Evolutionary conservation across 1,284 basidiomycete species (phyloP), one percentile per base, ranked within the genome.

Genomic region (Rhodotorula mucilaginosa): DNA sequence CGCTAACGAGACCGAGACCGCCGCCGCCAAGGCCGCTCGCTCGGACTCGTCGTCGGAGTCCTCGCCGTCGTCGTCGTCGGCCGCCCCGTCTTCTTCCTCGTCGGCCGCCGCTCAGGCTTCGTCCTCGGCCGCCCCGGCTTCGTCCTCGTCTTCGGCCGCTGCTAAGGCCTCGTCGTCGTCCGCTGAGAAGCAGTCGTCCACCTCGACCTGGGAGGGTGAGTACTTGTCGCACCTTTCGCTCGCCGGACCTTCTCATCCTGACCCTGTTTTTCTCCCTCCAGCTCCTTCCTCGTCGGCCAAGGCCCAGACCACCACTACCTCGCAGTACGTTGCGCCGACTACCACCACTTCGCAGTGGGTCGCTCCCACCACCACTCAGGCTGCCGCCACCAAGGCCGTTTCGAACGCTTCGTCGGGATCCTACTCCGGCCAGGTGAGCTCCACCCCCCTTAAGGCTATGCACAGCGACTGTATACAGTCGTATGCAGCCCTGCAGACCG

Each of bases 1-100:
- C 69, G 75, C 75, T 65, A 76, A 74, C 66, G 58, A 58, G 56
- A 73, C 73, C 48, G 75, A 76, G 71, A 72, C 71, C 39, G 73
- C 64, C 49, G 68, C 47, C 19, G 75, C 75, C 67, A 73, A 73
- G 69, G 64, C 21, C 3, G 71, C 71, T 15, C 69, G 69, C 62
- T 5, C 18, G 23, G 48, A 31, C 19, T 21, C 39, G 39, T 70
- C 68, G 31, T 59, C 65, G 23, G 51, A 61, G n/a, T 39, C 64
- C 2, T n/a, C 72, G n/a, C 23, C 58, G 46, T 58, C 69, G 29
- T 48, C 65, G 26, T 61, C 48, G 62, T 54, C 31, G 29, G 26
- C 26, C 5, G 56, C 61, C 44, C 46, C 63, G 13, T 60, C 67
- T 6, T 68, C 72, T 15, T 39, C 65, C 6, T 39, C 56, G 51